Base-by-base conservation (phyloP, 768 basidiomycete species). In the Lactarius hengduanensis region DNA sequence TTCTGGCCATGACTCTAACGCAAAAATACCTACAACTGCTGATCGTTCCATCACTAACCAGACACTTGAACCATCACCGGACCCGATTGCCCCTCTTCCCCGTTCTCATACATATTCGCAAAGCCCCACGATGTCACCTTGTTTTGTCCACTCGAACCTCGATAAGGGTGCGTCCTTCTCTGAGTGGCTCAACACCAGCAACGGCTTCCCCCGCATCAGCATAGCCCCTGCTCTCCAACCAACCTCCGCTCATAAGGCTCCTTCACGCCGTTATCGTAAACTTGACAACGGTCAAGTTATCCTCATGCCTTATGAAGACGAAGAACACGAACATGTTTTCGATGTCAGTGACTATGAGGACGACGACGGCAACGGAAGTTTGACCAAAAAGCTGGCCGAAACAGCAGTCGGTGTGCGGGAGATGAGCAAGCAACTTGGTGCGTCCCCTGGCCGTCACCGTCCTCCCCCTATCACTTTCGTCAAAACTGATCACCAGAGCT, bases 401-500 rank as follows among this genome's bases (percentile, higher is more conserved):
- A 99, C 97, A 22, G 97, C 97, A 20, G 92, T 94, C 15, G 91
- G 94, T 45, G 97, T 99, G 13, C 84, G 97, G 57, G 97, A 99
- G 78, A 96, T 98, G 94, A 96, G 94, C 85, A 96, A 96, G 77
- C 93, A 96, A 76, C 88, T 99, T 20, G 97, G 96, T 94, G 71
- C 73, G 83, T 79, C 55, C 53, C 2, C 28, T 20, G 11, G 57
- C 32, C 28, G 2, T 9, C 20, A 41, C 47, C 22, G 10, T 53
- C 26, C 32, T 38, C 28, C 28, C 50, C 20, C 61, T 67, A n/a
- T 56, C 40, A 36, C 47, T 57, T 2, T 28, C 22, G 30, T n/a
- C 43, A 18, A 55, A 54, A 50, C 50, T 26, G 22, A 26, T 15
- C 54, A 50, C 26, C 22, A 3, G 20, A 43, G 36, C 56, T 41